Evolutionary conservation across 768 basidiomycete species (phyloP).

Genomic region (Rhodocollybia butyracea): DNA sequence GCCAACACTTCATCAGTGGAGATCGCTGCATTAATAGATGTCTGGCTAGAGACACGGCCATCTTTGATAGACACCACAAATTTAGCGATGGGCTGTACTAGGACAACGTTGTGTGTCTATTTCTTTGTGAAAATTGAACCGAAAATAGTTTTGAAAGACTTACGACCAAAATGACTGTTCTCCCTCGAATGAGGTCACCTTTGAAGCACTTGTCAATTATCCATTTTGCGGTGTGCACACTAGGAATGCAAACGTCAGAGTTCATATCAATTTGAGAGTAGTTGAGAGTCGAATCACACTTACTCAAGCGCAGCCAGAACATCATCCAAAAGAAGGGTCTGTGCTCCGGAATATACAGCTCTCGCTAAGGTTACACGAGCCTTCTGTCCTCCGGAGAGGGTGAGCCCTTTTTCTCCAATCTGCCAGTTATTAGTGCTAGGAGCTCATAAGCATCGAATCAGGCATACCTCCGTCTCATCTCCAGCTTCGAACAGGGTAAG

Average conservation of each 20-base stretch:
- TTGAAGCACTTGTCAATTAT: slow-evolving; percentile 9
- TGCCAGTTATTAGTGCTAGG: too few species aligned
- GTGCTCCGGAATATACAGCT: slow-evolving; percentile 40
- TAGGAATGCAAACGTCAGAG: too few species aligned
- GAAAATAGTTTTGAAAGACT: neutral
- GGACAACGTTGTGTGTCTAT: slow-evolving; percentile 42
- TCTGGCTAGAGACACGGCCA: slow-evolving; percentile 37
- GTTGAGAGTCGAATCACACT: slow-evolving; percentile 20
- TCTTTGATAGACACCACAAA: slow-evolving; percentile 42
- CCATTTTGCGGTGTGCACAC: slow-evolving; percentile 11
- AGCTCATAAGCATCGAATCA: too few species aligned
- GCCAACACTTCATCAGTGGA: slow-evolving; percentile 24
- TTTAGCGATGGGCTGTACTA: slow-evolving; percentile 34
- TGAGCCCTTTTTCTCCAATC: slow-evolving; percentile 55
- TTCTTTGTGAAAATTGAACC: neutral
- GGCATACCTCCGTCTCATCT: slow-evolving; percentile 38
- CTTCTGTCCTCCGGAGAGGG: slow-evolving; percentile 41
- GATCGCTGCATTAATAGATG: slow-evolving; percentile 34
- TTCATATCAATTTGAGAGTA: slow-evolving; percentile 37
- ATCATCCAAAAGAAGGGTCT: slow-evolving; percentile 46
- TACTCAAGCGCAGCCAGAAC: slow-evolving; percentile 37
- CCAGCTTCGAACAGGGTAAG: slow-evolving; percentile 41
- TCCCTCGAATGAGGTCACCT: slow-evolving; percentile 9
- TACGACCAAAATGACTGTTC: slow-evolving; percentile 10
- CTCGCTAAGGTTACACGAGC: slow-evolving; percentile 41